Percentiles rank a stretch among this genome's conserved stretches.
Evolutionary conservation across 176 grass and related monocot genomes (phyloP).

Genomic region (Lolium perenne): DNA sequence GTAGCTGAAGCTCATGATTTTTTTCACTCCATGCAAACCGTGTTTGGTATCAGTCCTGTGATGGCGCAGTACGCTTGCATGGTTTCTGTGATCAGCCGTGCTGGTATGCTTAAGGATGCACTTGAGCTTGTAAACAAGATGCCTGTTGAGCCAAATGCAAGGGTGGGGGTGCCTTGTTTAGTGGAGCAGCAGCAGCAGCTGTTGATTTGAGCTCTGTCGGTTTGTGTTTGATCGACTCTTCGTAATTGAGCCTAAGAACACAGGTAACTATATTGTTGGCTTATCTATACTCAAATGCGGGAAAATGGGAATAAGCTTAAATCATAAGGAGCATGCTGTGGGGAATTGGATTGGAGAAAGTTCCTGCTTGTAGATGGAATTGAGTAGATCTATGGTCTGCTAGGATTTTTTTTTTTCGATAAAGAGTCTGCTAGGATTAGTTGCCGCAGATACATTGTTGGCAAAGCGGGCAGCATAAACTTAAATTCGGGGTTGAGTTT

Average conservation of each 20-base stretch:
- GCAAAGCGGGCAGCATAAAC: slow-evolving; percentile 8
- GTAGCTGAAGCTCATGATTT: slow-evolving; percentile 57
- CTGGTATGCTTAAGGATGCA: slow-evolving; percentile 69
- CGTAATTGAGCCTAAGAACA: slow-evolving; percentile 69
- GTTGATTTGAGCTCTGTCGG: slow-evolving; percentile 54
- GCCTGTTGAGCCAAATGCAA: slow-evolving; percentile 68
- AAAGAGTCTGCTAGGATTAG: slow-evolving; percentile 32
- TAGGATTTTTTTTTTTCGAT: slow-evolving; percentile 7
- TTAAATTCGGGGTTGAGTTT: slow-evolving; percentile 45
- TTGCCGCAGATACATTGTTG: slow-evolving; percentile 35
- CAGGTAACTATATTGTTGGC: slow-evolving; percentile 76
- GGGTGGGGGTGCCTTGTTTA: slow-evolving; percentile 63
- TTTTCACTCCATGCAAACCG: slow-evolving; percentile 66
- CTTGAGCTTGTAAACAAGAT: slow-evolving; percentile 58
- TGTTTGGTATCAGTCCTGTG: slow-evolving; percentile 44
- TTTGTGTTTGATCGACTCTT: slow-evolving; percentile 55
- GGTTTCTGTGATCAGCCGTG: slow-evolving; percentile 56
- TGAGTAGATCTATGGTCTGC: slow-evolving; percentile 39
- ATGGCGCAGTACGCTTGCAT: slow-evolving; percentile 76
- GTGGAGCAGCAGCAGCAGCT: slow-evolving; percentile 52
- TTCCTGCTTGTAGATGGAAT: slow-evolving; percentile 75
- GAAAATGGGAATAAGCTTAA: slow-evolving; percentile 75
- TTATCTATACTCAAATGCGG: slow-evolving; percentile 68
- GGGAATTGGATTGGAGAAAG: slow-evolving; percentile 59
- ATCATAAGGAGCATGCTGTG: slow-evolving; percentile 59